These are phyloP conservation scores for Scheffersomyces segobiensis DNA, from an alignment of 1,139 yeast genomes.

Conservation along the genomic window DNA sequence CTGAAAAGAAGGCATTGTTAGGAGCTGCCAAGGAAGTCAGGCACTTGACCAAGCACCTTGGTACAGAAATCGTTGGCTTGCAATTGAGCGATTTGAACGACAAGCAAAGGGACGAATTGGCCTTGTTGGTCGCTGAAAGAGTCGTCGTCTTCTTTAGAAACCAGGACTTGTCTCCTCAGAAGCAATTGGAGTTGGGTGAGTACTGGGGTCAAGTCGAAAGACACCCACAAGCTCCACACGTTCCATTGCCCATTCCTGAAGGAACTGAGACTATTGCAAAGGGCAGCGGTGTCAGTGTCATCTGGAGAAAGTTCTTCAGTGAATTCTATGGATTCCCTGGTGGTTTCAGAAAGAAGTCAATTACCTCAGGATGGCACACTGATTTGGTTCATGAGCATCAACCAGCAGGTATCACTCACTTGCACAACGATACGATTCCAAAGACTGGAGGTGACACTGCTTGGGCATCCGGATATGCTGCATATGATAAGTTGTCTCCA, in stretches of 20 bases:
- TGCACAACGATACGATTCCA: slow-evolving; percentile 18
- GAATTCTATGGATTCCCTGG: slow-evolving; percentile 7
- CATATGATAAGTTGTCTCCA: slow-evolving; percentile 24
- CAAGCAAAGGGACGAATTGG: slow-evolving; percentile 50
- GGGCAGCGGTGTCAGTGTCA: slow-evolving; percentile 13
- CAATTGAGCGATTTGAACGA: slow-evolving; percentile 50
- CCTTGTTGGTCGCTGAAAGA: slow-evolving; percentile 49
- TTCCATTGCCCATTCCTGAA: slow-evolving; percentile 25
- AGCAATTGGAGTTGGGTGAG: slow-evolving; percentile 43
- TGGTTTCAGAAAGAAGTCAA: slow-evolving; percentile 11
- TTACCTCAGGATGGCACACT: slow-evolving; percentile 17
- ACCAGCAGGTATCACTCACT: slow-evolving; percentile 18
- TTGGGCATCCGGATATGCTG: slow-evolving; percentile 21
- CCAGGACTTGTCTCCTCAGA: slow-evolving; percentile 47
- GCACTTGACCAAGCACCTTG: slow-evolving; percentile 49
- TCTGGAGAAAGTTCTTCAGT: slow-evolving; percentile 14
- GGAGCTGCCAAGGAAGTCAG: slow-evolving; percentile 53
- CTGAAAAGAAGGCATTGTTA: slow-evolving; percentile 52
- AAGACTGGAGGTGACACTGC: slow-evolving; percentile 17
- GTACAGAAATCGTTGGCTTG: slow-evolving; percentile 58
- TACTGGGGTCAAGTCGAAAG: slow-evolving; percentile 48
- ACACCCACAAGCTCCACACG: slow-evolving; percentile 47
- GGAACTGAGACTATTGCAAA: slow-evolving; percentile 4
- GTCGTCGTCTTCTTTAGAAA: slow-evolving; percentile 49
- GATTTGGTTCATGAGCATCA: slow-evolving; percentile 19